These are phyloP conservation scores for Fusarium sp. DNA, from an alignment of 2,329 filamentous ascomycete species.

Conservation along the genomic window DNA sequence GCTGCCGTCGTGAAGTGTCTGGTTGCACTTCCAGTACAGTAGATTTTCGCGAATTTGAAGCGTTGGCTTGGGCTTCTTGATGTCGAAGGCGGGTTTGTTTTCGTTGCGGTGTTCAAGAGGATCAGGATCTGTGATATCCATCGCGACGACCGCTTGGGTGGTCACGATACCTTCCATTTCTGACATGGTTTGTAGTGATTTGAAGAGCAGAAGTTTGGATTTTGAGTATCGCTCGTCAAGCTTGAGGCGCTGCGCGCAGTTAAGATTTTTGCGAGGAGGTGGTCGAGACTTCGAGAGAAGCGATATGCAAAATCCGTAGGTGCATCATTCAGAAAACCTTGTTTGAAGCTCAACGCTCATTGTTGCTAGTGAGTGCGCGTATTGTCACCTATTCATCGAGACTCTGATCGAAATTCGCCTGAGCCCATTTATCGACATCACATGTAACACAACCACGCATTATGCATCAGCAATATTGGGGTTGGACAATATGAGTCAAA, in stretches of 20 bases:
- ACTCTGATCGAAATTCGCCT: conserved; percentile 6
- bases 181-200: not conserved
- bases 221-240: not conserved
- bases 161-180: conserved; percentile 20
- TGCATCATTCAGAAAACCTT: not conserved
- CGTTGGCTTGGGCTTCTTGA: conserved; percentile 21
- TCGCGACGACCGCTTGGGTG: conserved; percentile 6
- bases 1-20: conserved; percentile 19
- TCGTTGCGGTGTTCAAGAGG: not conserved
- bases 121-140: conserved; percentile 13
- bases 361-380: conserved; percentile 5
- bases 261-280: not conserved
- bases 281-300: not conserved
- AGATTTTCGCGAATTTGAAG: conserved; percentile 22
- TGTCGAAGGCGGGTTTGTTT: conserved; percentile 6
- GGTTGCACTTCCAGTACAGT: conserved; percentile 32
- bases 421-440: conserved; percentile 10
- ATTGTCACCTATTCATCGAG: conserved; percentile 13
- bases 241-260: not conserved
- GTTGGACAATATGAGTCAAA: conserved; percentile 18
- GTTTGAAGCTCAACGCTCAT: not conserved
- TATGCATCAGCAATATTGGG: conserved; percentile 2
- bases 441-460: conserved; percentile 28
- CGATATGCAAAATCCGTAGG: not conserved
- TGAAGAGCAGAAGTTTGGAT: not conserved